phyloP scores from a whole-genome alignment of 495 filamentous ascomycete species.

The Xylaria intraflava region DNA sequence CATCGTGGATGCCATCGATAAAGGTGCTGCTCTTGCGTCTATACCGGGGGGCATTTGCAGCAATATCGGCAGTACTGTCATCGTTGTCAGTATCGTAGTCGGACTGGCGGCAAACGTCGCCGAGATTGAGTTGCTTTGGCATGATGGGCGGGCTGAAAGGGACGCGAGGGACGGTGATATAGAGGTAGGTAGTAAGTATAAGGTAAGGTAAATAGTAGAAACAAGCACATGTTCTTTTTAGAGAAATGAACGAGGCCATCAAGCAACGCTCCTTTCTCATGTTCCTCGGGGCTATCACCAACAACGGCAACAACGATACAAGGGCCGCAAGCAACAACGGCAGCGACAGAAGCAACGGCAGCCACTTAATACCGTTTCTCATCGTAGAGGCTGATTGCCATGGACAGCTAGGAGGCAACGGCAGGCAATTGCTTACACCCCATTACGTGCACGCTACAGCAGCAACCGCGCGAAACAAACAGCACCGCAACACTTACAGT shows the following conservation, averaged over 20 bases:
- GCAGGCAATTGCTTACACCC: background rate
- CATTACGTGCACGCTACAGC: background rate
- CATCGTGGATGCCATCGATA: constrained; percentile 95
- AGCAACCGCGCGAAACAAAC: constrained; percentile 6
- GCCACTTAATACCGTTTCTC: background rate
- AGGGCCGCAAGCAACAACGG: background rate
- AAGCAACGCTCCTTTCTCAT: background rate
- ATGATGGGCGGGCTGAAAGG: background rate
- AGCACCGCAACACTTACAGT: constrained; percentile 52
- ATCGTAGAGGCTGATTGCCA: background rate
- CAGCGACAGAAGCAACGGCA: background rate
- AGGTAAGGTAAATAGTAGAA: background rate
- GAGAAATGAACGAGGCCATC: background rate
- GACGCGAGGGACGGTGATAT: background rate
- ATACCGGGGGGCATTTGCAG: constrained; percentile 73
- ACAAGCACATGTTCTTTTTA: no score
- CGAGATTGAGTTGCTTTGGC: constrained; percentile 11
- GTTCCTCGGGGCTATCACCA: background rate
- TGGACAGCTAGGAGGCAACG: background rate
- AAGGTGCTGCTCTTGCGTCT: constrained; percentile 89
- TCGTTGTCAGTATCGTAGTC: constrained; percentile 10
- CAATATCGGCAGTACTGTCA: constrained; percentile 72
- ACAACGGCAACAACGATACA: background rate
- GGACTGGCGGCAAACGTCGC: constrained; percentile 5
- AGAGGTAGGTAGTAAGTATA: background rate